phyloP scores from a whole-genome alignment of 306 rosid genomes.

The Castanospermum australe region DNA sequence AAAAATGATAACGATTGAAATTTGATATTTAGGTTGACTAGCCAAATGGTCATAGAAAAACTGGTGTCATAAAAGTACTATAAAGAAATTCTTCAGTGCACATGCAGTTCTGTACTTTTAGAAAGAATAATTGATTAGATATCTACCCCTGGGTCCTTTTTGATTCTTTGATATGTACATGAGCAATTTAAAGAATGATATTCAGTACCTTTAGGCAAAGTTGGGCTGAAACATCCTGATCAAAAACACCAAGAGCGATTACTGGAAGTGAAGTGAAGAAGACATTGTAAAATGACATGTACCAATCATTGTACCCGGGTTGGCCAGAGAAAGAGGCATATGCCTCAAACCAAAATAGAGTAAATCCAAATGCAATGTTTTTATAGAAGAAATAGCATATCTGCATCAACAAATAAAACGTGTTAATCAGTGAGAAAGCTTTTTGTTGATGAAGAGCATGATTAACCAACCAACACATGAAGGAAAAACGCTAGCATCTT shows the following conservation, averaged over 20 bases:
- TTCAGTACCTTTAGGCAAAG: constrained; percentile 72
- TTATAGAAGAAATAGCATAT: constrained; percentile 96
- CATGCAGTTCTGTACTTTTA: background rate
- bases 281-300: constrained; percentile 90
- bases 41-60: background rate
- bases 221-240: constrained; percentile 88
- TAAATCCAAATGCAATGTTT: constrained; percentile 84
- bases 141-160: background rate
- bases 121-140: background rate
- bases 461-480: background rate
- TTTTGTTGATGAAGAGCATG: background rate
- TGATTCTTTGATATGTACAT: background rate
- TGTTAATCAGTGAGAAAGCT: background rate
- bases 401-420: constrained; percentile 47
- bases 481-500: background rate
- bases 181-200: constrained; percentile 3
- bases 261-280: constrained; percentile 94
- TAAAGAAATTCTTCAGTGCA: background rate
- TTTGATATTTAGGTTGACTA: background rate
- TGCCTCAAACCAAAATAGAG: constrained; percentile 90
- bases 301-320: constrained; percentile 89
- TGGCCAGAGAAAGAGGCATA: constrained; percentile 84
- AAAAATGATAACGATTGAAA: background rate
- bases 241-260: constrained; percentile 85
- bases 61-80: background rate